A percentile compares a stretch with the other conserved stretches of the same genome.
phyloP scores from a whole-genome alignment of 1,284 basidiomycete species.

The Exobasidium cylindrosporum region DNA sequence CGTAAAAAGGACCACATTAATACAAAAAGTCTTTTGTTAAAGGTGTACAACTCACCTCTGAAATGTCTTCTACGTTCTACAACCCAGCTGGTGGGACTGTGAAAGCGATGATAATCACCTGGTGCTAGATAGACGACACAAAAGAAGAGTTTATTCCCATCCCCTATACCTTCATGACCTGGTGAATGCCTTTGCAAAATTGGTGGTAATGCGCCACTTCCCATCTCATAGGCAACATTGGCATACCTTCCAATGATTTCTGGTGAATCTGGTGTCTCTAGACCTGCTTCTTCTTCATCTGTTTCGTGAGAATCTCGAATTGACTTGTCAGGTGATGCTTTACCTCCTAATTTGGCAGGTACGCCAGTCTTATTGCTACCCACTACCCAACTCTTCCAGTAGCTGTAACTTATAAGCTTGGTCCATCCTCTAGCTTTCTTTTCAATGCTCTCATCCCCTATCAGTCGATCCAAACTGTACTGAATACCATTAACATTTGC shows the following conservation, averaged over 20 bases:
- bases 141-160: slow-evolving; percentile 83
- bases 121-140: slow-evolving; percentile 95
- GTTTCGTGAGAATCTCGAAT: slow-evolving; percentile 17
- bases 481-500: slow-evolving; percentile 96
- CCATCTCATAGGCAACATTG: slow-evolving; percentile 53
- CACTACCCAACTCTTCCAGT: slow-evolving; percentile 24
- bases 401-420: slow-evolving; percentile 17
- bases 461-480: slow-evolving; percentile 81
- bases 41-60: slow-evolving; percentile 72
- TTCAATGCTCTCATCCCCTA: slow-evolving; percentile 17
- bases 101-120: slow-evolving; percentile 97
- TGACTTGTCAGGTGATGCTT: slow-evolving; percentile 13
- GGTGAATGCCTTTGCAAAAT: slow-evolving; percentile 42
- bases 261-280: slow-evolving; percentile 49
- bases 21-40: slow-evolving; percentile 36
- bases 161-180: slow-evolving; percentile 31
- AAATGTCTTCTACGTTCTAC: slow-evolving; percentile 95
- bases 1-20: background rate
- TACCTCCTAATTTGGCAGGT: background rate
- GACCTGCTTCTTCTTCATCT: slow-evolving; percentile 37
- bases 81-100: slow-evolving; percentile 92
- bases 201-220: slow-evolving; percentile 44
- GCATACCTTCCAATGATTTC: slow-evolving; percentile 51
- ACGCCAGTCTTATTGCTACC: slow-evolving; percentile 9
- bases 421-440: slow-evolving; percentile 6